Conservation (phyloP, 2,329 filamentous ascomycete species). For the Tolypocladium guangdongense region DNA sequence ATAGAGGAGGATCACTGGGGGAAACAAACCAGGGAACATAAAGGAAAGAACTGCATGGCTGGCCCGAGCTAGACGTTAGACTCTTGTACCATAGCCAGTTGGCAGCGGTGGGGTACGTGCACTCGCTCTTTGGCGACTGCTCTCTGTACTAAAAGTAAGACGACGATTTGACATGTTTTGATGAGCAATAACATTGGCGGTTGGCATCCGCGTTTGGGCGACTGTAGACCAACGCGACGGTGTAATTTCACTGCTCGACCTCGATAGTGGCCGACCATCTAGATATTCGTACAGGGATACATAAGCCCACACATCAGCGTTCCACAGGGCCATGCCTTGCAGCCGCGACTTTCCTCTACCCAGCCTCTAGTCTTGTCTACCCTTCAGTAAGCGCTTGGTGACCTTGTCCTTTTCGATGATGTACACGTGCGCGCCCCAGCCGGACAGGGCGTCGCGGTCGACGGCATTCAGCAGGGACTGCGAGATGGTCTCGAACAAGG, state of each 20-base stretch:
- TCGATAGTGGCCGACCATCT: constrained; percentile 6
- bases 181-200: background rate
- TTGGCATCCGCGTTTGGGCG: background rate
- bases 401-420: constrained; percentile 99
- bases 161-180: background rate
- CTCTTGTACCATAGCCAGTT: constrained; percentile 16
- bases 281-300: constrained; percentile 8
- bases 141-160: background rate
- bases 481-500: constrained; percentile 96
- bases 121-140: background rate
- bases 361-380: constrained; percentile 69
- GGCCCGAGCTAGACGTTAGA: constrained; percentile 17
- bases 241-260: background rate
- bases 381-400: constrained; percentile 96
- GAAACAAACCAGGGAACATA: constrained; percentile 8
- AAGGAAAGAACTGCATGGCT: constrained; percentile 4
- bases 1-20: constrained; percentile 21
- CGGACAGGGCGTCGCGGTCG: constrained; percentile 90
- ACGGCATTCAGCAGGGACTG: constrained; percentile 92
- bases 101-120: background rate
- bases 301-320: background rate
- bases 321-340: constrained; percentile 5
- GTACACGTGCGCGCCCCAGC: constrained; percentile 98
- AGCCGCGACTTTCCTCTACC: constrained; percentile 2
- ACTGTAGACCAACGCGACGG: background rate